Evolutionary conservation across 1,139 yeast species (phyloP).

Genomic region (Lodderomyces beijingensis): DNA sequence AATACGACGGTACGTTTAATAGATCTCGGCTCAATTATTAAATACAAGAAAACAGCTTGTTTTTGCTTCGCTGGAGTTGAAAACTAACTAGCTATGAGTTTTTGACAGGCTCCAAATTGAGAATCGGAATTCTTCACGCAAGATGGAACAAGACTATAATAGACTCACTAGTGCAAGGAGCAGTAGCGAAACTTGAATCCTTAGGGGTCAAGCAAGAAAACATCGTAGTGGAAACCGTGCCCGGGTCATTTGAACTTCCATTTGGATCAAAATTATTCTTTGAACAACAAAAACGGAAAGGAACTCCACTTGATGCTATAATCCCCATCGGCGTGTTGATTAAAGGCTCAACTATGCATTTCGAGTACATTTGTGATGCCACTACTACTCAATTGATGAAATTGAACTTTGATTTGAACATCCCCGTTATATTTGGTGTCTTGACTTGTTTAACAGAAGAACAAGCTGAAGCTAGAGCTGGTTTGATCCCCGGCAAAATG

Average conservation of each 20-base stretch:
- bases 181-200: conserved; percentile 51
- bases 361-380: conserved; percentile 92
- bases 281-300: conserved; percentile 40
- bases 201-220: conserved; percentile 74
- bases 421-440: conserved; percentile 89
- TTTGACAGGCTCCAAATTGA: conserved; percentile 49
- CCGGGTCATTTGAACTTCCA: conserved; percentile 94
- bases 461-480: conserved; percentile 92
- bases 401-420: conserved; percentile 62
- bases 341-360: conserved; percentile 97
- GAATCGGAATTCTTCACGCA: conserved; percentile 87
- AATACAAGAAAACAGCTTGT: background rate
- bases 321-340: conserved; percentile 93
- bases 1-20: conserved; percentile 55
- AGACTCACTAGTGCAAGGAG: conserved; percentile 77
- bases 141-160: conserved; percentile 87
- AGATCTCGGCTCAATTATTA: too few relatives aligned
- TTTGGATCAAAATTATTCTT: conserved; percentile 61
- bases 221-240: conserved; percentile 78
- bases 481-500: conserved; percentile 65
- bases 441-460: conserved; percentile 90
- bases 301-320: conserved; percentile 69
- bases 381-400: conserved; percentile 84
- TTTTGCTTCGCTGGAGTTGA: too few relatives aligned
- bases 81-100: conserved; percentile 3